Percentiles rank a stretch among this genome's conserved stretches.
Evolutionary conservation across 2,329 filamentous ascomycete species (phyloP).

Genomic region (Cladophialophora carrionii): DNA sequence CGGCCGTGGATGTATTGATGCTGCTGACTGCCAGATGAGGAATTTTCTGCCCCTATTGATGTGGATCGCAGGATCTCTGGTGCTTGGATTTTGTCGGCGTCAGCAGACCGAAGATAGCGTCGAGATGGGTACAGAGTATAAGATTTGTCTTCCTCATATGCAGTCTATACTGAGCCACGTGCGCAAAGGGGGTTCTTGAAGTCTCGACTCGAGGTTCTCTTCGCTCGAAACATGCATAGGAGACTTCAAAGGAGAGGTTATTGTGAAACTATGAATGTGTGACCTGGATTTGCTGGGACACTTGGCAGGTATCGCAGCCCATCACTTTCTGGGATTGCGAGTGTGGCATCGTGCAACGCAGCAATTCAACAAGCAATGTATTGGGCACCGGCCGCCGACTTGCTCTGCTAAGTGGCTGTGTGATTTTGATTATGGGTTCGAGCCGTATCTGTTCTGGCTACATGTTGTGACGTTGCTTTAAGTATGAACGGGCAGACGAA

Average conservation of each 20-base stretch:
- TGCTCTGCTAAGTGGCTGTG: neutral
- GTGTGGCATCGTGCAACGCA: neutral
- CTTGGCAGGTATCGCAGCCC: neutral
- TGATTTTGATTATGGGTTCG: neutral
- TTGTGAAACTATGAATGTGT: slow-evolving; percentile 11
- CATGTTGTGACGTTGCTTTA: neutral
- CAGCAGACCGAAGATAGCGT: neutral
- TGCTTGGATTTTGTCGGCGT: neutral
- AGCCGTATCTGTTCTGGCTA: neutral
- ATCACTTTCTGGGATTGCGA: neutral
- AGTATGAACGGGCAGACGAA: neutral
- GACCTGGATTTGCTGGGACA: neutral
- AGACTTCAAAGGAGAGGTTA: neutral
- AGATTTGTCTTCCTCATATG: neutral
- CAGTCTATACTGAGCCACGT: neutral
- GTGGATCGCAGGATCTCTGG: neutral
- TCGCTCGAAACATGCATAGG: neutral
- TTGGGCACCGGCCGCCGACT: neutral
- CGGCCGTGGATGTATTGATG: neutral
- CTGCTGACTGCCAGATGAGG: neutral
- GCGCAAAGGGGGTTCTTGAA: neutral
- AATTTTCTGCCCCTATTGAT: neutral
- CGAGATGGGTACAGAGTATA: neutral
- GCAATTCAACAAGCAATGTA: neutral
- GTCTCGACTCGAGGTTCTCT: neutral